Percentiles rank a stretch among this genome's conserved stretches.
phyloP scores from a whole-genome alignment of 331 rosid species.

The Arachis monticola region DNA sequence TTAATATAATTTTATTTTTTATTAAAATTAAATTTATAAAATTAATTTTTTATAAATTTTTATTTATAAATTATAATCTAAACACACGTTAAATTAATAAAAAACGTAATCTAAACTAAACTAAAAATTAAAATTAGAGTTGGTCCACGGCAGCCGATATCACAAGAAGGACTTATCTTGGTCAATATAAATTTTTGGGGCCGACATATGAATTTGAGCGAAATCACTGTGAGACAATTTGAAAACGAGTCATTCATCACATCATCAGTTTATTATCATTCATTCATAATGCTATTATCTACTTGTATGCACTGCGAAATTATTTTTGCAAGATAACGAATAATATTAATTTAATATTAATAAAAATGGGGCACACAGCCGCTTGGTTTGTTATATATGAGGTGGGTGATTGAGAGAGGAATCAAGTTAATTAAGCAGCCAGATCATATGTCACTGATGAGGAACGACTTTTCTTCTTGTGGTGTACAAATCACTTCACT shows the following conservation, averaged over 20 bases:
- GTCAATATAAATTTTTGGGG: constrained; percentile 28
- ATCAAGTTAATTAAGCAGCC: neutral
- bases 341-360: neutral
- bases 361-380: neutral
- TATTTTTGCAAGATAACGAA: neutral
- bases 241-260: constrained; percentile 20
- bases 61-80: too few relatives aligned
- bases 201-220: constrained; percentile 17
- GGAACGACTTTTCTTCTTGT: neutral
- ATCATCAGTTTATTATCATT: too few relatives aligned
- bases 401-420: neutral
- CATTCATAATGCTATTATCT: neutral
- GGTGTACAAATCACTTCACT: neutral
- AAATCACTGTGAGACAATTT: constrained; percentile 34
- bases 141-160: constrained; percentile 46
- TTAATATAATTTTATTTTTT: too few relatives aligned
- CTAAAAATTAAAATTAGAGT: neutral
- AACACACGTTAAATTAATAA: too few relatives aligned
- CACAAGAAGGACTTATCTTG: constrained; percentile 42
- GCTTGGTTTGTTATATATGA: neutral
- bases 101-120: too few relatives aligned
- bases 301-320: neutral
- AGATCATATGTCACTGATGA: neutral
- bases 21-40: too few relatives aligned
- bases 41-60: too few relatives aligned